Base-by-base conservation (phyloP, 495 filamentous ascomycete genomes). In the Podospora didyma region DNA sequence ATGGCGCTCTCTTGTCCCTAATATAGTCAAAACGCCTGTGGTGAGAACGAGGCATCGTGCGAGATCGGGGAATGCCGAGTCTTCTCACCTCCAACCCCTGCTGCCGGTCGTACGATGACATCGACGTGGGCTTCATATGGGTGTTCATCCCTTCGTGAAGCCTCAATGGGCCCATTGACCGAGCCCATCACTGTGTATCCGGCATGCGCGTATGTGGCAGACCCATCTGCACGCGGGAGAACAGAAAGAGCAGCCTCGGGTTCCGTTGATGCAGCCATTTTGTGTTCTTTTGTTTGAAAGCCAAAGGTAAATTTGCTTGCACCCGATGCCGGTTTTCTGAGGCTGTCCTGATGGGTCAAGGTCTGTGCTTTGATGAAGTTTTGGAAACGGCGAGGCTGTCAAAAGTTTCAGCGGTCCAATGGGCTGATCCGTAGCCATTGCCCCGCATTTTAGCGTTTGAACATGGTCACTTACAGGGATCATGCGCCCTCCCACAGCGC, bases 111-210 rank as follows among this genome's bases (percentile, higher is more conserved):
- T 61, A 98, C 83, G 68, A 91, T 86, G 28, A 97, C 89, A 69
- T 97, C 94, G 52, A 98, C 75, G 49, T 85, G 85, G 22, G 94
- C 89, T 74, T 96, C 91, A 71, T 95, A 89, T 16, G 94, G 87
- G 52, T 90, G 82, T 62, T 96, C 87, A 64, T 96, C 93, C 60
- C 89, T 82, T 61, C 91, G 85, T 59, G 82, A 85, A 19, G 92
- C 90, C 72, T 97, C 93, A 61, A 97, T 80, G n/a, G 94, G 94
- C 0, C 90, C 94, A 69, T 93, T 96, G 58, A 95, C 90, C 12
- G 89, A 85, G 51, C 86, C 89, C 47, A 94, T 82, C 58, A 97
- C 80, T 49, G 84, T 86, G 70, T 88, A 96, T 34, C 89, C 89
- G 46, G 87, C 86, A 54, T 82, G 78, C 16, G 86, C 83, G 68